Percentiles rank a stretch among this genome's conserved stretches.
Conservation (phyloP, 306 rosid species). For the Crotalaria pallida region DNA sequence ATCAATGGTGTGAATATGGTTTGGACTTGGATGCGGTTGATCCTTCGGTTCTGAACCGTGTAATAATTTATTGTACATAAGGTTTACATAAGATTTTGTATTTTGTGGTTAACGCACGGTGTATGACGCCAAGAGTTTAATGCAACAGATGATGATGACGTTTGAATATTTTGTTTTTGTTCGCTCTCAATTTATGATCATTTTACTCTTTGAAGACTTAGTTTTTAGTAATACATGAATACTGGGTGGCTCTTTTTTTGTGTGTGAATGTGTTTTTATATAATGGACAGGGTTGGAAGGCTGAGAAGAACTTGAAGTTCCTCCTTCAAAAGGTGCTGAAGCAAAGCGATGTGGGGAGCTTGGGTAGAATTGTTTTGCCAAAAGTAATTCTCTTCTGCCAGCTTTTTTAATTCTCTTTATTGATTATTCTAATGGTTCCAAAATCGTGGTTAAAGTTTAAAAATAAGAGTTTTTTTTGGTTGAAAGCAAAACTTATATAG, state of each 20-base stretch:
- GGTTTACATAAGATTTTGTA: no score
- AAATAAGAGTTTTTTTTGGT: no score
- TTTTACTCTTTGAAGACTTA: background rate
- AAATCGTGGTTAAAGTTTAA: no score
- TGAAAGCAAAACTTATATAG: no score
- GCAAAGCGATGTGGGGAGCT: constrained; percentile 96
- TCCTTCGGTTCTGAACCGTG: no score
- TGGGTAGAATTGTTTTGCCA: constrained; percentile 92
- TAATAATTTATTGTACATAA: no score
- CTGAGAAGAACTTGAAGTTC: constrained; percentile 88
- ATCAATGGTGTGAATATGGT: no score
- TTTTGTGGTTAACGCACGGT: background rate
- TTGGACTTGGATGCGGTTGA: no score
- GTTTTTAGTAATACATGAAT: background rate
- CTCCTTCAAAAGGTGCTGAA: constrained; percentile 92
- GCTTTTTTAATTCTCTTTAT: background rate
- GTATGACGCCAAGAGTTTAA: background rate
- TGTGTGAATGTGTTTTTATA: background rate
- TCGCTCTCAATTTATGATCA: background rate
- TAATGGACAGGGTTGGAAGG: constrained; percentile 71
- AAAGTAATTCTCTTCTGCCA: constrained; percentile 40
- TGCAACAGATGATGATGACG: background rate
- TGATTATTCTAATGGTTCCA: no score
- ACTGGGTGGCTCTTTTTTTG: background rate
- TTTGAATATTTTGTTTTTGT: background rate